These are phyloP conservation scores for Pseudozyma flocculosa DNA, from an alignment of 1,284 basidiomycete genomes.

Conservation along the genomic window DNA sequence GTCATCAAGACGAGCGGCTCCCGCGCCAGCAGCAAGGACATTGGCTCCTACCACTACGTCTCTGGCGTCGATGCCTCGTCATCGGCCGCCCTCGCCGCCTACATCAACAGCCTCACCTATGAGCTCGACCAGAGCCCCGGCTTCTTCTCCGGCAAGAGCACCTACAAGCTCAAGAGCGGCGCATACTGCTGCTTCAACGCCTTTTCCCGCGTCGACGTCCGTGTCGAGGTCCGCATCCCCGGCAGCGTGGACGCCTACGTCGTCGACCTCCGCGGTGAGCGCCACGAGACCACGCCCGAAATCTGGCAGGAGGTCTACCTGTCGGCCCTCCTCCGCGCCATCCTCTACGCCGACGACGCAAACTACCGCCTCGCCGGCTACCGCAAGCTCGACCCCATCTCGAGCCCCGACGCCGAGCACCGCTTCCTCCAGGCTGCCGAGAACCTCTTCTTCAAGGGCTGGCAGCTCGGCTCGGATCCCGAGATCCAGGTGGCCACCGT, in stretches of 20 bases:
- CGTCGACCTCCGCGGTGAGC: slow-evolving; percentile 88
- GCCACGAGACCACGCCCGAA: slow-evolving; percentile 85
- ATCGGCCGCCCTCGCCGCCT: slow-evolving; percentile 93
- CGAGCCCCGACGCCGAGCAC: slow-evolving; percentile 80
- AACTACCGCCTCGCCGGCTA: slow-evolving; percentile 89
- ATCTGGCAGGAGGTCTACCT: slow-evolving; percentile 98
- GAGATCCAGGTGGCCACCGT: slow-evolving; percentile 97
- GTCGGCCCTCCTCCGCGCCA: slow-evolving; percentile 84
- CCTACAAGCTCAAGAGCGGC: slow-evolving; percentile 92
- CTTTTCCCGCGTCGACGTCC: slow-evolving; percentile 91
- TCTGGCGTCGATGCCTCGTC: slow-evolving; percentile 97
- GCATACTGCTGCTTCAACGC: slow-evolving; percentile 99
- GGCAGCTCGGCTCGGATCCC: slow-evolving; percentile 97
- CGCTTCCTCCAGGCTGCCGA: slow-evolving; percentile 90
- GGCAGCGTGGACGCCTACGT: slow-evolving; percentile 94
- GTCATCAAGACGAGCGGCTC: slow-evolving; percentile 79
- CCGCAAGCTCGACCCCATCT: slow-evolving; percentile 92
- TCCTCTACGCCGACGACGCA: slow-evolving; percentile 92
- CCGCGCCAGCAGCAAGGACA: slow-evolving; percentile 75
- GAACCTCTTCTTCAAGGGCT: slow-evolving; percentile 86
- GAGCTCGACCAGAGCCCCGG: slow-evolving; percentile 85
- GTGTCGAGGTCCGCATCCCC: slow-evolving; percentile 97
- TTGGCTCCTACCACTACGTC: slow-evolving; percentile 61
- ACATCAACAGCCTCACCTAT: slow-evolving; percentile 95
- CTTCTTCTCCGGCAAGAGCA: slow-evolving; percentile 73